Conservation (phyloP, 441 rosid genomes). For the Viola pubescens region DNA sequence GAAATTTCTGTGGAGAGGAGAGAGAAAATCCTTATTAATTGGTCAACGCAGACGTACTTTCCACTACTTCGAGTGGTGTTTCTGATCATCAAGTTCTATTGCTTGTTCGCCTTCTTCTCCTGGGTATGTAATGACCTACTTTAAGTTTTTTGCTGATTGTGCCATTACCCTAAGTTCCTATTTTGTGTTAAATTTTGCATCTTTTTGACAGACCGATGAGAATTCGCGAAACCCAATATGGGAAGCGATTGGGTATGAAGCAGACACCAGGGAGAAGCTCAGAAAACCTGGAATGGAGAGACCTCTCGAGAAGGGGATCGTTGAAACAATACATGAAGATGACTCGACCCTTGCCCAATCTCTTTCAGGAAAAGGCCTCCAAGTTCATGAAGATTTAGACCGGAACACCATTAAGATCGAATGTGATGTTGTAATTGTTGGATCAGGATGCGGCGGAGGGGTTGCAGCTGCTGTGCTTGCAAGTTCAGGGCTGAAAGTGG, state of each 20-base stretch:
- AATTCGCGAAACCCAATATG: constrained; percentile 42
- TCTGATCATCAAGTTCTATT: constrained; percentile 38
- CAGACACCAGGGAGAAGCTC: constrained; percentile 28
- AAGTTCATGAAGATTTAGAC: constrained; percentile 32
- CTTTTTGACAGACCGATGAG: constrained; percentile 40
- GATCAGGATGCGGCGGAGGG: constrained; percentile 84
- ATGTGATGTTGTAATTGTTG: constrained; percentile 66
- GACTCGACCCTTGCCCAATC: constrained; percentile 34
- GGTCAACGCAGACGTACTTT: constrained; percentile 39
- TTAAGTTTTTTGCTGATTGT: too few relatives aligned
- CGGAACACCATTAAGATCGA: constrained; percentile 34
- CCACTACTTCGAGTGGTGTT: constrained; percentile 48
- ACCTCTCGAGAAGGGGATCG: constrained; percentile 53
- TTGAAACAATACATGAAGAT: constrained; percentile 47
- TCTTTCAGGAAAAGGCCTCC: constrained; percentile 42
- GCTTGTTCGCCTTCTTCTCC: constrained; percentile 48
- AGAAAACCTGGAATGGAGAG: constrained; percentile 25
- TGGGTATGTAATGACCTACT: constrained; percentile 29
- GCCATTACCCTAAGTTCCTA: neutral
- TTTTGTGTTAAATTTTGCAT: neutral
- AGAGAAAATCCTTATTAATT: constrained; percentile 41
- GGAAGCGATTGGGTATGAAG: constrained; percentile 58
- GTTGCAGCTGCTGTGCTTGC: constrained; percentile 76
- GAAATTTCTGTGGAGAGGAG: constrained; percentile 48
- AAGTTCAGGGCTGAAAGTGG: constrained; percentile 48